Evolutionary conservation across 2,329 filamentous ascomycete species (phyloP), one percentile per base, ranked within the genome.

Genomic region (Colletotrichum chlorophyti): DNA sequence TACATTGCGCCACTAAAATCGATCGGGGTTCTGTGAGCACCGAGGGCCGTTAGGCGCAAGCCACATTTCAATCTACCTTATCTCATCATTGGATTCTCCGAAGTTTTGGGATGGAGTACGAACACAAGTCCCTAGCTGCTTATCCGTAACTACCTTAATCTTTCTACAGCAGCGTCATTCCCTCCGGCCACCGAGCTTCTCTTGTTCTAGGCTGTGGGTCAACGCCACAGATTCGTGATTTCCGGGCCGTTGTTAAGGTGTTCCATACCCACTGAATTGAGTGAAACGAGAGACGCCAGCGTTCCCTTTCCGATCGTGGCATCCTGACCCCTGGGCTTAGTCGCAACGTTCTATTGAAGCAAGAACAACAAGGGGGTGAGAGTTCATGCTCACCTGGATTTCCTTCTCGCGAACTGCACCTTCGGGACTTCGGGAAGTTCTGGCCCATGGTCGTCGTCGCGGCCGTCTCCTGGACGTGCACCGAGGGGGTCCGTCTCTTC

Each of bases 251-350:
- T 35, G n/a, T 14, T 24, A 24, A 10, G 21, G 21, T n/a, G n/a
- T 23, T 26, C 6, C 15, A 27, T 29, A 45, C 27, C 51, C 43
- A 49, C 43, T 27, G 32, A 40, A 49, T 45, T 49, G 43, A 49
- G 50, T 59, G 50, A 55, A 59, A 49, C 50, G 43, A 55, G 38
- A n/a, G 26, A 54, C 37, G 45, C 42, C 55, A 24, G 35, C 50
- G 26, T 32, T 37, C 49, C 55, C 37, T 38, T 40, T 38, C 43
- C 51, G 35, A 49, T 49, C 43, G 23, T 40, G 43, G 45, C 51
- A 55, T 43, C 35, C 53, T 31, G 41, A 42, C 45, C 43, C 51
- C 26, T 32, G 31, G 19, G 10, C 37, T 59, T 55, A 55, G 40
- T 48, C 15, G 51, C 26, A 23, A 45, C 37, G 23, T 48, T 19